Conservation (phyloP, 306 rosid species). For the Albizia julibrissin region DNA sequence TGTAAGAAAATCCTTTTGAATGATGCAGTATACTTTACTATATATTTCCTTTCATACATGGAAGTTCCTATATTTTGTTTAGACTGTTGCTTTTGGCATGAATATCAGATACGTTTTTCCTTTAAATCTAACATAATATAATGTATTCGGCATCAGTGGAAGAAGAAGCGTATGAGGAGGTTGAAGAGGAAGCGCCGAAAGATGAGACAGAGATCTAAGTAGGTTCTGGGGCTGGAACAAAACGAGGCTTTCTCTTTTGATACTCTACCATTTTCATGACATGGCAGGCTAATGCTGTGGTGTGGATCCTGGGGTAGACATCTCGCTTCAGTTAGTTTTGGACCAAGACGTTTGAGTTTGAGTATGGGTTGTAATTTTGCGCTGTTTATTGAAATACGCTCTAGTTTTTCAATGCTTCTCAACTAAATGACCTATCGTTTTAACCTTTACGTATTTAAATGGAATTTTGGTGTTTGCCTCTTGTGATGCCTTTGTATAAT, state of each 20-base stretch:
- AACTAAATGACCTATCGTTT: conserved; percentile 16
- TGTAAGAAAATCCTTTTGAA: not conserved
- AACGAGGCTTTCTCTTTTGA: not conserved
- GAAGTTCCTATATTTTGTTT: not conserved
- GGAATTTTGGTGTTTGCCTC: conserved; percentile 9
- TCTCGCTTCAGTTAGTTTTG: not conserved
- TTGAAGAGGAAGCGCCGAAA: conserved; percentile 96
- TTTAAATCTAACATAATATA: conserved; percentile 22
- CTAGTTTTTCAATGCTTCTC: conserved; percentile 11
- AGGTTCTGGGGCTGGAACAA: conserved; percentile 27
- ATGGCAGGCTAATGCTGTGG: not conserved
- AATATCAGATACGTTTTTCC: not conserved
- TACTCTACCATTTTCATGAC: not conserved
- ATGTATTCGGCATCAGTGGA: conserved; percentile 57
- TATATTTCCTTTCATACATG: not conserved
- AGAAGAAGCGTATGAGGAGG: conserved; percentile 98
- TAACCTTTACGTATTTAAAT: conserved; percentile 3
- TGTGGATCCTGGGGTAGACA: not conserved
- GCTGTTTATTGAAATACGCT: conserved; percentile 13
- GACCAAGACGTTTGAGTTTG: not conserved
- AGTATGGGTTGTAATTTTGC: not conserved
- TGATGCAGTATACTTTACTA: not conserved
- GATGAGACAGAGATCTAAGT: conserved; percentile 97
- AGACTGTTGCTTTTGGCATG: not conserved
- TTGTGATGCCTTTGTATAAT: not conserved